phyloP scores from a whole-genome alignment of 441 rosid species.

The Populus hybrid region DNA sequence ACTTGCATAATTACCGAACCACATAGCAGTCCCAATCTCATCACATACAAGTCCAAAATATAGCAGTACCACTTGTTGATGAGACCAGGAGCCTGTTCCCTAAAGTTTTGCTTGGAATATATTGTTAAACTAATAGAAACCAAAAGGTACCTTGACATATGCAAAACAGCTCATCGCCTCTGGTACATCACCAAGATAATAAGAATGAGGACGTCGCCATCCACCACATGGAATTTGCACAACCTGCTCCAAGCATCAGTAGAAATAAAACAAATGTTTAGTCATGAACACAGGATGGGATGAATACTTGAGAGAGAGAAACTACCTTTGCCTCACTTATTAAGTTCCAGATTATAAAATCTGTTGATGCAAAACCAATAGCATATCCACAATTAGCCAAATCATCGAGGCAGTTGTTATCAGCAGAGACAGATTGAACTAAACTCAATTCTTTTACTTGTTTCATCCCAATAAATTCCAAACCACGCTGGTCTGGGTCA shows the following conservation, averaged over 20 bases:
- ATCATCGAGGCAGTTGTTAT: slow-evolving; percentile 33
- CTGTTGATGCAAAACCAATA: slow-evolving; percentile 88
- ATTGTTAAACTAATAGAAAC: slow-evolving; percentile 7
- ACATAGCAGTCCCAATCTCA: background rate
- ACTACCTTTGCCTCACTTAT: slow-evolving; percentile 69
- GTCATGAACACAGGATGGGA: background rate
- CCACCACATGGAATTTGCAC: slow-evolving; percentile 96
- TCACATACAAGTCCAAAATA: background rate
- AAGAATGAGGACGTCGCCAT: slow-evolving; percentile 98
- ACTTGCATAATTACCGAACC: background rate
- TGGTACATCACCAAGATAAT: slow-evolving; percentile 71
- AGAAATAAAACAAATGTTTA: slow-evolving; percentile 20
- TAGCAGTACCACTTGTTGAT: background rate
- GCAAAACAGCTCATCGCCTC: slow-evolving; percentile 78
- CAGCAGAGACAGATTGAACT: slow-evolving; percentile 59
- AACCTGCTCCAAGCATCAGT: slow-evolving; percentile 52
- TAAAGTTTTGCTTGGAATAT: background rate
- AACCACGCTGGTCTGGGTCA: slow-evolving; percentile 47
- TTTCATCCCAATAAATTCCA: slow-evolving; percentile 90
- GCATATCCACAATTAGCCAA: slow-evolving; percentile 58
- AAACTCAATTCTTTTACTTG: slow-evolving; percentile 86
- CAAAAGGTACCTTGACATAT: slow-evolving; percentile 68
- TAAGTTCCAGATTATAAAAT: slow-evolving; percentile 85
- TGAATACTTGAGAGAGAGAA: slow-evolving; percentile 12
- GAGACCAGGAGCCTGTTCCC: background rate